Evolutionary conservation across 106 monocot species (phyloP).

Genomic region (Iris macrosiphon): DNA sequence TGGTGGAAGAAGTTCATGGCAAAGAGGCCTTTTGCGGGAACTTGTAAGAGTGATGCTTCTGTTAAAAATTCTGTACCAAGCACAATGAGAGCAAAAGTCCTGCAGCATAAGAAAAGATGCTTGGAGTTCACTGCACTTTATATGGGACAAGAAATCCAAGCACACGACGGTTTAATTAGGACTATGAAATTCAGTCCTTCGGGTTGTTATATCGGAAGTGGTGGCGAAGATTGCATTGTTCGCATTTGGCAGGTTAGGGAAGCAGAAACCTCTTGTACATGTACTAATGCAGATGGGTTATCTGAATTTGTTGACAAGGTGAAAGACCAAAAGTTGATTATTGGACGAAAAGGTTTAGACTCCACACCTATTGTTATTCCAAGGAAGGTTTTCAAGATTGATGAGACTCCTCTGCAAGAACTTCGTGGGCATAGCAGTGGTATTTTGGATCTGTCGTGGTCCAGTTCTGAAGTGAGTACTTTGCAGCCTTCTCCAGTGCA

Average conservation of each 20-base stretch:
- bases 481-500: not conserved
- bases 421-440: constrained; percentile 57
- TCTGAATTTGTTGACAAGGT: constrained; percentile 13
- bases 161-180: constrained; percentile 62
- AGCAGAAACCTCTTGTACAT: constrained; percentile 40
- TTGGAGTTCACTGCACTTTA: constrained; percentile 49
- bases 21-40: constrained; percentile 9
- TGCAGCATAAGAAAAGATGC: constrained; percentile 33
- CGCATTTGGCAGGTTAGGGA: constrained; percentile 65
- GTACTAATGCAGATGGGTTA: constrained; percentile 8
- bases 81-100: constrained; percentile 27
- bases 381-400: constrained; percentile 45
- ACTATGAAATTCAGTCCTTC: constrained; percentile 63
- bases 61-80: constrained; percentile 10
- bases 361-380: constrained; percentile 49
- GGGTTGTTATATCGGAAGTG: constrained; percentile 69
- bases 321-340: constrained; percentile 16
- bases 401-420: constrained; percentile 53
- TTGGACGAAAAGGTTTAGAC: constrained; percentile 13
- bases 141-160: constrained; percentile 66
- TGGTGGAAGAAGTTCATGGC: constrained; percentile 44
- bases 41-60: constrained; percentile 15
- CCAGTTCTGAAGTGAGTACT: constrained; percentile 60
- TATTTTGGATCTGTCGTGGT: constrained; percentile 81
- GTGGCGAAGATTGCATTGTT: constrained; percentile 75